Conservation (phyloP, 2,329 filamentous ascomycete species). For the Cladosporium cucumerinum region DNA sequence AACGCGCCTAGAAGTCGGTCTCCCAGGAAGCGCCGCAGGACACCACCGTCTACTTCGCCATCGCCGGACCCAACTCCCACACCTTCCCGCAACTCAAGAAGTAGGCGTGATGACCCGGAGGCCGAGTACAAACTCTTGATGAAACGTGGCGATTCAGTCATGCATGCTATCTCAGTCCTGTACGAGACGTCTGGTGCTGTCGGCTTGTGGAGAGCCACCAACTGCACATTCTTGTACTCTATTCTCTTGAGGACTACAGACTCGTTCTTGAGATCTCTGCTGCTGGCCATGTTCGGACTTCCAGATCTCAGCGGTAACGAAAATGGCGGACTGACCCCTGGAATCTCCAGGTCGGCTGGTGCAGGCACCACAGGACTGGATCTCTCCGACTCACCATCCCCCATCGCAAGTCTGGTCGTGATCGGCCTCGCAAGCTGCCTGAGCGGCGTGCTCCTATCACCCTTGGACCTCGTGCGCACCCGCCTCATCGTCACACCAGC, state of each 20-base stretch:
- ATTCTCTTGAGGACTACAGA: constrained; percentile 83
- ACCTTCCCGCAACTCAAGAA: constrained; percentile 24
- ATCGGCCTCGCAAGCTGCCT: constrained; percentile 62
- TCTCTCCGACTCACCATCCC: constrained; percentile 76
- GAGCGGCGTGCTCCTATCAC: constrained; percentile 77
- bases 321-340: constrained; percentile 56
- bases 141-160: constrained; percentile 72
- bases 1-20: constrained; percentile 54
- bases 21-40: constrained; percentile 38
- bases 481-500: constrained; percentile 74
- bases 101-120: constrained; percentile 20
- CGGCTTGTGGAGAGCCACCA: constrained; percentile 92
- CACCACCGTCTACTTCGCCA: constrained; percentile 26
- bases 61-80: constrained; percentile 31
- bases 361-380: constrained; percentile 60
- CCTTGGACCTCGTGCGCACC: constrained; percentile 86
- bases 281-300: constrained; percentile 87
- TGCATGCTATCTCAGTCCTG: constrained; percentile 80
- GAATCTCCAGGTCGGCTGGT: constrained; percentile 46
- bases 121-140: constrained; percentile 61
- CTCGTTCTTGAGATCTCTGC: constrained; percentile 83
- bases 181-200: constrained; percentile 87
- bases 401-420: constrained; percentile 75
- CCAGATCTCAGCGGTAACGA: constrained; percentile 82
- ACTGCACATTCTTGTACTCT: constrained; percentile 87